Percentiles rank a stretch among this genome's conserved stretches.
phyloP scores from a whole-genome alignment of 768 basidiomycete species.

The Kwoniella mangroviensis region DNA sequence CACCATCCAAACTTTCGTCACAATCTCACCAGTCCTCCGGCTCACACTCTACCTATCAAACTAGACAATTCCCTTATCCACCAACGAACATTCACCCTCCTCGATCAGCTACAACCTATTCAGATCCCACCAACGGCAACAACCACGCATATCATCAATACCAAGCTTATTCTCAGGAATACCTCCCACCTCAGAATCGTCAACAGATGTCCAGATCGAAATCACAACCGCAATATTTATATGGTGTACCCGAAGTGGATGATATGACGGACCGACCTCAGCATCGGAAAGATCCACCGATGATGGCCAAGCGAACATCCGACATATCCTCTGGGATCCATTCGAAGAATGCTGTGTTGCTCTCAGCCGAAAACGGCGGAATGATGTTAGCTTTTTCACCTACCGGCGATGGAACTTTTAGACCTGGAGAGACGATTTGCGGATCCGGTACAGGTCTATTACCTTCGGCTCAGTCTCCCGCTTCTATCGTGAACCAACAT shows the following conservation, averaged over 20 bases:
- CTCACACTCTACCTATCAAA: conserved; percentile 3
- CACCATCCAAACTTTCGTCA: conserved; percentile 14
- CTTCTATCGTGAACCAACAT: background rate
- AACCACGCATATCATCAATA: conserved; percentile 12
- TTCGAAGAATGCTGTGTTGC: conserved; percentile 43
- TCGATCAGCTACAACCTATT: conserved; percentile 19
- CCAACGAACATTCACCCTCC: conserved; percentile 13
- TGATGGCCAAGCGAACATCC: conserved; percentile 30
- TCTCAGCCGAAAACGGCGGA: conserved; percentile 41
- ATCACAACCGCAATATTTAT: conserved; percentile 19
- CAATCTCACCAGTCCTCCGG: background rate
- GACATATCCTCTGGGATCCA: conserved; percentile 41
- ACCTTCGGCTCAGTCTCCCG: conserved; percentile 28
- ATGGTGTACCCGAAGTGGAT: conserved; percentile 18
- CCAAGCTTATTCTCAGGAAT: conserved; percentile 2
- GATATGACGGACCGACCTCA: background rate
- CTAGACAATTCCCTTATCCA: conserved; percentile 20
- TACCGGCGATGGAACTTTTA: conserved; percentile 30
- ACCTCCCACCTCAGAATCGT: background rate
- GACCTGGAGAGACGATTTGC: conserved; percentile 32
- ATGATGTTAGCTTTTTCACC: conserved; percentile 49
- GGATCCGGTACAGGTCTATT: conserved; percentile 28
- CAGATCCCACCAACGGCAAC: conserved; percentile 18
- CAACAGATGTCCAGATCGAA: conserved; percentile 17
- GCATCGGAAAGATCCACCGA: background rate